Evolutionary conservation across 768 basidiomycete species (phyloP).

Genomic region (Russula earlei): DNA sequence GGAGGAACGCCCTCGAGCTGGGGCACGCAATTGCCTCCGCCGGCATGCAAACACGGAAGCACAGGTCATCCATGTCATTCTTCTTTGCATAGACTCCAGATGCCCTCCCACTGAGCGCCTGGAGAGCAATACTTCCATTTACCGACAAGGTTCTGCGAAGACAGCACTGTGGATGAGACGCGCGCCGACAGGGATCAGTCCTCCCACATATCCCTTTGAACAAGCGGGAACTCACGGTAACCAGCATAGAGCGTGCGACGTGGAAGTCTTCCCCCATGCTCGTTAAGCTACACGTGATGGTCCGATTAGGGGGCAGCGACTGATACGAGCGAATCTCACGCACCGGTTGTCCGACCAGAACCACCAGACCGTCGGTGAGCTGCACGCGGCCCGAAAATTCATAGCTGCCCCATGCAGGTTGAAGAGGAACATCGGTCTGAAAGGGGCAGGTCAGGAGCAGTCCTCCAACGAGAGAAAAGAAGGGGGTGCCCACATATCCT

Average conservation of each 20-base stretch:
- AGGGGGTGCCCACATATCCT: constrained; percentile 7
- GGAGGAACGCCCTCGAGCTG: not conserved
- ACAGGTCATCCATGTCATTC: not conserved
- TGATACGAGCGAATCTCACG: not conserved
- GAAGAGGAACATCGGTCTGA: constrained; percentile 5
- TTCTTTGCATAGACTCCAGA: constrained; percentile 16
- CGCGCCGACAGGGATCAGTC: not conserved
- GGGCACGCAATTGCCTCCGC: not conserved
- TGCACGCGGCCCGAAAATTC: constrained; percentile 15
- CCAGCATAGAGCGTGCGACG: constrained; percentile 12
- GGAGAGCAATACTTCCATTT: constrained; percentile 8
- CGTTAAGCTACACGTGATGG: not conserved
- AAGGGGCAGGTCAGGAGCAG: not conserved
- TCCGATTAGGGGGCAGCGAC: not conserved
- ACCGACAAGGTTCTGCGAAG: constrained; percentile 19
- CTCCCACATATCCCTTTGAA: not conserved
- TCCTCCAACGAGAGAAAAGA: not conserved
- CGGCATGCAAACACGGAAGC: not conserved
- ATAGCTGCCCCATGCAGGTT: constrained; percentile 10
- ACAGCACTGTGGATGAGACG: constrained; percentile 7
- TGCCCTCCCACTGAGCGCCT: constrained; percentile 13
- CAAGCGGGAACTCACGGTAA: constrained; percentile 6
- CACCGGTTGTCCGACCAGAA: constrained; percentile 11
- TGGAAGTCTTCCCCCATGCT: not conserved
- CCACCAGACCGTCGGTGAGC: constrained; percentile 17